A percentile compares a stretch with the other conserved stretches of the same genome.
These are phyloP conservation scores for Chaetomium globosum DNA, from an alignment of 2,329 filamentous ascomycete genomes.

Conservation along the genomic window DNA sequence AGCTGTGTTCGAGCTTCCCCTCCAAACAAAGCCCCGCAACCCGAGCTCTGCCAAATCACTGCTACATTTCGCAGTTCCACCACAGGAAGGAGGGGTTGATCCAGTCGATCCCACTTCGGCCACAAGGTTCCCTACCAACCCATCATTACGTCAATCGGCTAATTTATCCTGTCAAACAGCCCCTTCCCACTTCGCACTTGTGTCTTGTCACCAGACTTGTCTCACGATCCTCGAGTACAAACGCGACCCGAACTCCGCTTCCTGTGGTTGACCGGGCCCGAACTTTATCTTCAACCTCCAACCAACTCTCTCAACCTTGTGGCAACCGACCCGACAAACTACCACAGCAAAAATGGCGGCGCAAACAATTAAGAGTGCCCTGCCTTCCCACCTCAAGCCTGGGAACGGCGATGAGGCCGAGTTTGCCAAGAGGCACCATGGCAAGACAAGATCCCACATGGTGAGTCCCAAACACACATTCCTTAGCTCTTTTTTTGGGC, in stretches of 20 bases:
- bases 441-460: constrained; percentile 85
- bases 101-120: constrained; percentile 26
- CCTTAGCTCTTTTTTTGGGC: neutral
- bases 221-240: constrained; percentile 8
- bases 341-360: constrained; percentile 62
- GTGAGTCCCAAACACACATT: constrained; percentile 56
- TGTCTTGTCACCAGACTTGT: constrained; percentile 7
- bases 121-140: constrained; percentile 18
- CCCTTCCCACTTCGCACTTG: constrained; percentile 13
- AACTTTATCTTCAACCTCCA: constrained; percentile 1
- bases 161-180: constrained; percentile 33
- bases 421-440: constrained; percentile 70
- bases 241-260: neutral
- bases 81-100: constrained; percentile 30
- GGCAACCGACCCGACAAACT: constrained; percentile 17
- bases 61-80: constrained; percentile 32
- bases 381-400: constrained; percentile 83
- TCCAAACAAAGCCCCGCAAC: constrained; percentile 30
- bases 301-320: constrained; percentile 2
- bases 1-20: constrained; percentile 28
- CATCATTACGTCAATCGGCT: constrained; percentile 39
- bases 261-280: neutral
- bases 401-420: constrained; percentile 50
- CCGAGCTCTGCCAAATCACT: constrained; percentile 32
- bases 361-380: constrained; percentile 66